Conservation (phyloP, 345 rosid species). For the Triadica sebifera region DNA sequence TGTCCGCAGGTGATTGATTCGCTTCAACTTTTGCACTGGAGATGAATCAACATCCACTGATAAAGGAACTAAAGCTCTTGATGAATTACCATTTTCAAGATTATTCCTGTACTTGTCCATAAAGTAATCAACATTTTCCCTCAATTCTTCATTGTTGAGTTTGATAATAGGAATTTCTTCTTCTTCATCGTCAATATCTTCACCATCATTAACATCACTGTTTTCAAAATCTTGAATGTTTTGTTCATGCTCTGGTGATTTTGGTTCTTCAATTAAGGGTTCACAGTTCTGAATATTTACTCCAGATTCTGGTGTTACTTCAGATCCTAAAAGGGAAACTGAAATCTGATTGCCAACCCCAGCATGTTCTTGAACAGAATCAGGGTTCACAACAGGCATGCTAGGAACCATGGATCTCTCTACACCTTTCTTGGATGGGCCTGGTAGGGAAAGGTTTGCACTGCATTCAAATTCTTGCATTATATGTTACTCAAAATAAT, state of each 20-base stretch:
- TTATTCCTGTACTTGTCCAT: constrained; percentile 12
- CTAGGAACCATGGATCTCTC: constrained; percentile 6
- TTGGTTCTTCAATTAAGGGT: constrained; percentile 17
- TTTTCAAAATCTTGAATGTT: constrained; percentile 34
- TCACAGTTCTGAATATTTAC: not conserved
- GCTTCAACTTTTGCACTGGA: constrained; percentile 37
- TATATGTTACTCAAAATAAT: not conserved
- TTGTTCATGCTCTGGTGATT: constrained; percentile 16
- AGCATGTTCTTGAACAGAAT: not conserved
- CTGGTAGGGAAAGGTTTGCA: constrained; percentile 11
- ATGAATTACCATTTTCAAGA: constrained; percentile 21
- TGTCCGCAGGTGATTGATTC: constrained; percentile 19
- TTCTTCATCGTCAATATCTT: constrained; percentile 3
- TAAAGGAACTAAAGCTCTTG: constrained; percentile 40
- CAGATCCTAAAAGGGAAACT: not conserved
- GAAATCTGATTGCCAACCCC: not conserved
- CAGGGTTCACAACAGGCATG: not conserved
- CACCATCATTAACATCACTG: not conserved
- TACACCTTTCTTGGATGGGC: not conserved
- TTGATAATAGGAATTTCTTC: constrained; percentile 43
- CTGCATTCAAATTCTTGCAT: not conserved
- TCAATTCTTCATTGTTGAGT: constrained; percentile 29
- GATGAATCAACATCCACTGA: constrained; percentile 35
- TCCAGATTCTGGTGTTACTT: not conserved
- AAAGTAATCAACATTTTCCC: constrained; percentile 19